Percentiles rank a stretch among this genome's conserved stretches.
phyloP scores from a whole-genome alignment of 345 rosid genomes.

The Lepidium africanum region DNA sequence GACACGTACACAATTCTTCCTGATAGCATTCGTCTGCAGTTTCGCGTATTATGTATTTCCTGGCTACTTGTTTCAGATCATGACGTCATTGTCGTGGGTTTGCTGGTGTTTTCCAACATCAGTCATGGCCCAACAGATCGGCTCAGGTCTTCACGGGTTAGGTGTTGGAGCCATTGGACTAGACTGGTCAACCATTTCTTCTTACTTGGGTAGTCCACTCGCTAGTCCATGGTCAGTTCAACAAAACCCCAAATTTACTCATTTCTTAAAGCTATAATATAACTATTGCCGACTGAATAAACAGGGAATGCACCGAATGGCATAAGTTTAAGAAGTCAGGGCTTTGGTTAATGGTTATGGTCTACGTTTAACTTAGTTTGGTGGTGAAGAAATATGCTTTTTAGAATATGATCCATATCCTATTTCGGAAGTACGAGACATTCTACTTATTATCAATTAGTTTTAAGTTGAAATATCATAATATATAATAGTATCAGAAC shows the following conservation, averaged over 20 bases:
- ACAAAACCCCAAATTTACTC: background rate
- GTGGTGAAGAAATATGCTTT: too few species aligned
- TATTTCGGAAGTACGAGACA: too few species aligned
- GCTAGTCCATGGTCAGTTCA: slow-evolving; percentile 85
- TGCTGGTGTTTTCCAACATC: slow-evolving; percentile 81
- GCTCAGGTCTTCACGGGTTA: slow-evolving; percentile 90
- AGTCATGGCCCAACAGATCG: slow-evolving; percentile 81
- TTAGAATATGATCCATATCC: too few species aligned
- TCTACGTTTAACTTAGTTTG: too few species aligned
- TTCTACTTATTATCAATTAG: too few species aligned
- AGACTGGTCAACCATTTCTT: slow-evolving; percentile 92
- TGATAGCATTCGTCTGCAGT: slow-evolving; percentile 76
- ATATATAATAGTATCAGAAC: too few species aligned
- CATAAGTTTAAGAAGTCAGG: too few species aligned
- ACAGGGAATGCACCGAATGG: background rate
- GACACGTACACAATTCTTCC: slow-evolving; percentile 78
- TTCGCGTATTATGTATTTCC: slow-evolving; percentile 88
- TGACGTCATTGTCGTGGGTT: slow-evolving; percentile 89
- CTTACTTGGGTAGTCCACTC: slow-evolving; percentile 95
- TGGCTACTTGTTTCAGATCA: slow-evolving; percentile 75
- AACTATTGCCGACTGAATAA: background rate
- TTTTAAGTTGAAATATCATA: too few species aligned
- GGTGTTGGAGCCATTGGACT: slow-evolving; percentile 69
- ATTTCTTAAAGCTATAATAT: background rate
- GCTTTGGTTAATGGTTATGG: too few species aligned